Evolutionary conservation across 345 rosid genomes (phyloP).

Genomic region (Ricinus communis): DNA sequence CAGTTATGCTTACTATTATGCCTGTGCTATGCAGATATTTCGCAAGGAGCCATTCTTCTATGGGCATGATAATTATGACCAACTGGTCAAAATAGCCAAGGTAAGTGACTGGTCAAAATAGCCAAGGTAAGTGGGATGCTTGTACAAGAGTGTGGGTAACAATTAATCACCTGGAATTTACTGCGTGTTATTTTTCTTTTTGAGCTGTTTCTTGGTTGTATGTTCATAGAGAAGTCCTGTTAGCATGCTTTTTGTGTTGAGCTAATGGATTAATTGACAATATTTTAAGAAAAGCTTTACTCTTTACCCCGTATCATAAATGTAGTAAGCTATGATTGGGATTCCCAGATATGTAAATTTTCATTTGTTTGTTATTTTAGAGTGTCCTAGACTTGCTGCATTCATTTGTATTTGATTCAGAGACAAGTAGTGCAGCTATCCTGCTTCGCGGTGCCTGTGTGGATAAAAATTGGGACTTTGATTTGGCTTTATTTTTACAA

Average conservation of each 20-base stretch:
- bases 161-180: neutral
- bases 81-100: slow-evolving; percentile 95
- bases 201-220: neutral
- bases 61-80: slow-evolving; percentile 98
- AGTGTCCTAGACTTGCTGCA: no score
- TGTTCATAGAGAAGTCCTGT: no score
- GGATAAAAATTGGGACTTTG: neutral
- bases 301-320: no score
- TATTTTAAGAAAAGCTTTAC: neutral
- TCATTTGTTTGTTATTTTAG: no score
- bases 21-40: slow-evolving; percentile 69
- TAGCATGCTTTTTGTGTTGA: neutral
- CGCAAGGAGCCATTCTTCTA: slow-evolving; percentile 99
- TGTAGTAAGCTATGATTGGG: no score
- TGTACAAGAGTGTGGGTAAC: neutral
- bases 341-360: no score
- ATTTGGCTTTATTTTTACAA: slow-evolving; percentile 9
- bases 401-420: no score
- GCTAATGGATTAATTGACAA: neutral
- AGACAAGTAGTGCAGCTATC: no score
- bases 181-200: neutral
- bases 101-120: slow-evolving; percentile 81
- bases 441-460: no score
- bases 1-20: slow-evolving; percentile 28
- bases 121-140: slow-evolving; percentile 65